Evolutionary conservation across 305 asterid species (phyloP).

Genomic region (Rubia balearica): DNA sequence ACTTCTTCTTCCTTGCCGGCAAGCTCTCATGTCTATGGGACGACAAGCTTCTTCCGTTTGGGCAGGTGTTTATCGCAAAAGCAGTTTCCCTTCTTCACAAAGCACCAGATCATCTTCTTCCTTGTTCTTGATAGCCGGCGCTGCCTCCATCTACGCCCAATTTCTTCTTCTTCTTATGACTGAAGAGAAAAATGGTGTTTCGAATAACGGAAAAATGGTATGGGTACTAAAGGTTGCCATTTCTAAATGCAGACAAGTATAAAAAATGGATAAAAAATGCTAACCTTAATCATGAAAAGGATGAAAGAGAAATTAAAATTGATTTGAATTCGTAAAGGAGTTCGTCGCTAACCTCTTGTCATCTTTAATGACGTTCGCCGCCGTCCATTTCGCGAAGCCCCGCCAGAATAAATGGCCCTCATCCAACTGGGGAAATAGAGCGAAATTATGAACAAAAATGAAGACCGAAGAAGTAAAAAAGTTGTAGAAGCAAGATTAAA

Average conservation of each 20-base stretch:
- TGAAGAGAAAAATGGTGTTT: no score
- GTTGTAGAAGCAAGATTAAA: constrained; percentile 5
- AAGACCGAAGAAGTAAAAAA: constrained; percentile 7
- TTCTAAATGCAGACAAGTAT: not conserved
- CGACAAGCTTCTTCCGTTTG: constrained; percentile 23
- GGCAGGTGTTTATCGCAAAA: constrained; percentile 46
- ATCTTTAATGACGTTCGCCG: not conserved
- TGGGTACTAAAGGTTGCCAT: not conserved
- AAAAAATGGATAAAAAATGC: no score
- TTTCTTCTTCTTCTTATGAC: no score
- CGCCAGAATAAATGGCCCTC: no score
- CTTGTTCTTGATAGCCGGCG: no score
- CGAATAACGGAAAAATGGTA: no score
- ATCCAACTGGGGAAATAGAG: constrained; percentile 14
- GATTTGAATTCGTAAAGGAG: constrained; percentile 17
- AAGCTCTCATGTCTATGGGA: no score
- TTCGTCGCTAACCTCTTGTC: no score
- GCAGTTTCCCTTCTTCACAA: constrained; percentile 32
- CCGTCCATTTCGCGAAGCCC: no score
- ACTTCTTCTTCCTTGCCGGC: no score
- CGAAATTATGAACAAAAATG: constrained; percentile 17
- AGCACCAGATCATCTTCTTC: not conserved
- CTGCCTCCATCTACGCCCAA: no score
- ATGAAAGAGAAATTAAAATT: not conserved
- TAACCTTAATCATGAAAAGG: not conserved